These are phyloP conservation scores for Gossypium anomalum DNA, from an alignment of 345 rosid genomes.

Conservation along the genomic window DNA sequence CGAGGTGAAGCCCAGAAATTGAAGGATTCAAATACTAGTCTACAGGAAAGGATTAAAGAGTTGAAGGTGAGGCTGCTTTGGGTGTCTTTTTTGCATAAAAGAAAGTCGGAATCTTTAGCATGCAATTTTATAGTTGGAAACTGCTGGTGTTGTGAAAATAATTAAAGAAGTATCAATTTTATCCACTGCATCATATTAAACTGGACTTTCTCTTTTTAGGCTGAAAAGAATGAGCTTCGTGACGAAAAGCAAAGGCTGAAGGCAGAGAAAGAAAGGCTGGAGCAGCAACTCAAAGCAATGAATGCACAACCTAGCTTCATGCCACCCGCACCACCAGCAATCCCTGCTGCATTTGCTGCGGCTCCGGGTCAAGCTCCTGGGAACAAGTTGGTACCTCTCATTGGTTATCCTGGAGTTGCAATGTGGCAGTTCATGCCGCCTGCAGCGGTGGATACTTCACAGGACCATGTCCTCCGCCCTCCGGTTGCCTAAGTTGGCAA, in stretches of 20 bases:
- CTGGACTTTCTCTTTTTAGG: conserved; percentile 30
- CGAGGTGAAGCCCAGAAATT: conserved; percentile 70
- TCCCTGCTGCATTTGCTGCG: conserved; percentile 67
- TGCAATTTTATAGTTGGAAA: not conserved
- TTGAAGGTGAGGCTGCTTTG: conserved; percentile 44
- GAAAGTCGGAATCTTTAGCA: not conserved
- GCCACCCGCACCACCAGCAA: conserved; percentile 48
- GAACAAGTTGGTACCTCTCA: conserved; percentile 84
- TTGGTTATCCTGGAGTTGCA: conserved; percentile 89
- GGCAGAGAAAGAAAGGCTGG: conserved; percentile 61
- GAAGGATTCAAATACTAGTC: conserved; percentile 82
- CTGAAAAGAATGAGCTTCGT: conserved; percentile 82
- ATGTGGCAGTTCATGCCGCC: conserved; percentile 99
- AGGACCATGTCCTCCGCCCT: conserved; percentile 91
- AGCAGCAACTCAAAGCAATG: conserved; percentile 59
- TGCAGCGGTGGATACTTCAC: conserved; percentile 88
- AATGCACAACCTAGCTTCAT: conserved; percentile 63
- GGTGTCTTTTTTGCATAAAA: not conserved
- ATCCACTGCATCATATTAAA: not conserved
- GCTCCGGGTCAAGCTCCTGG: conserved; percentile 80
- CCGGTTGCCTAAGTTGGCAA: conserved; percentile 63
- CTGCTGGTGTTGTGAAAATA: not conserved
- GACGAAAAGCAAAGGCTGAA: conserved; percentile 66
- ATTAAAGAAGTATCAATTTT: not conserved
- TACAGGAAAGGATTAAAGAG: conserved; percentile 79